Conservation (phyloP, 148 eudicot species). For the Amaranthus cruentus region DNA sequence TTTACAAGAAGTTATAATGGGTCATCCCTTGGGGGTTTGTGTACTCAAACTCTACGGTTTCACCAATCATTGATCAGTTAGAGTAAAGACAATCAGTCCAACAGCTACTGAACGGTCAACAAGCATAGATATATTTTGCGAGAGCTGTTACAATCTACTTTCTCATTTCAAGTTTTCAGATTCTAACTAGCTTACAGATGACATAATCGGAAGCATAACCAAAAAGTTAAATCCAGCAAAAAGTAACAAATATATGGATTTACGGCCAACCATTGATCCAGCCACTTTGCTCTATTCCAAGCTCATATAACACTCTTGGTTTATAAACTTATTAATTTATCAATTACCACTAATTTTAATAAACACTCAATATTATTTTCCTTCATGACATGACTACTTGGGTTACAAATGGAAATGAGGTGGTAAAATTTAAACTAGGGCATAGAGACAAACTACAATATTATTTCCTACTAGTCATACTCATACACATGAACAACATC, state of each 20-base stretch:
- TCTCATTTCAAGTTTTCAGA: not conserved
- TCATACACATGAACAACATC: not conserved
- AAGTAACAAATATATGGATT: not conserved
- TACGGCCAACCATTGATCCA: not conserved
- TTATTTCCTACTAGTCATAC: not conserved
- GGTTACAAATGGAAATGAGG: not conserved
- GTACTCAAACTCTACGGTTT: not conserved
- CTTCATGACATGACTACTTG: not conserved
- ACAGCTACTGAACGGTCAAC: not conserved
- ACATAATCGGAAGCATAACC: not conserved
- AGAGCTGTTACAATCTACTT: not conserved
- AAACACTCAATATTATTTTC: not conserved
- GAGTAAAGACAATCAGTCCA: too few relatives aligned
- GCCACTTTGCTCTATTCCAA: not conserved
- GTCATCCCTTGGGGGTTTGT: not conserved
- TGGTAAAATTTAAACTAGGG: not conserved
- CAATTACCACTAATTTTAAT: not conserved
- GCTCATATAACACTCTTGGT: not conserved
- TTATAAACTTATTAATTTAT: not conserved
- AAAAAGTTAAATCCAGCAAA: not conserved
- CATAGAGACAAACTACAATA: not conserved
- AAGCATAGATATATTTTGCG: not conserved
- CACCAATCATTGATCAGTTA: too few relatives aligned
- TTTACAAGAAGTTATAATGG: not conserved
- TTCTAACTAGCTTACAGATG: not conserved